phyloP scores from a whole-genome alignment of 2,329 filamentous ascomycete genomes.

The Stagonosporopsis cucurbitacearum region DNA sequence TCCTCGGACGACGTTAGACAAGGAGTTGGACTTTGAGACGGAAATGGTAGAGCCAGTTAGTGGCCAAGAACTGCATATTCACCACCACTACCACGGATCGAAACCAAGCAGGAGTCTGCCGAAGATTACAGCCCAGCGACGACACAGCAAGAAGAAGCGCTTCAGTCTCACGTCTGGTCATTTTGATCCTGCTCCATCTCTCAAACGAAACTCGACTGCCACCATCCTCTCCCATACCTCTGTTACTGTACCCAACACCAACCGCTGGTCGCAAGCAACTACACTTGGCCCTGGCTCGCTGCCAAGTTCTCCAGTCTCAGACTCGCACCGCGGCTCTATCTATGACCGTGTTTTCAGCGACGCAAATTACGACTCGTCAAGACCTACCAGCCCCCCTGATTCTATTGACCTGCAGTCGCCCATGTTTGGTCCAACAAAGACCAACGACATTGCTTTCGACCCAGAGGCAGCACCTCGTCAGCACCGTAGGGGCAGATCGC shows the following conservation, averaged over 20 bases:
- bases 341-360: slow-evolving; percentile 76
- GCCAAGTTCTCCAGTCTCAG: slow-evolving; percentile 81
- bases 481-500: slow-evolving; percentile 33
- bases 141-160: slow-evolving; percentile 71
- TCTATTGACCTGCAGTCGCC: slow-evolving; percentile 69
- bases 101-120: slow-evolving; percentile 50
- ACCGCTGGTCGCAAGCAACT: slow-evolving; percentile 72
- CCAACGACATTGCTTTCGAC: slow-evolving; percentile 30
- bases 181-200: slow-evolving; percentile 50
- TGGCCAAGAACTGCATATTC: slow-evolving; percentile 77
- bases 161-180: slow-evolving; percentile 65
- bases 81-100: slow-evolving; percentile 85
- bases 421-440: slow-evolving; percentile 58
- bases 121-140: slow-evolving; percentile 58
- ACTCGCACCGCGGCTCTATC: slow-evolving; percentile 71
- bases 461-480: slow-evolving; percentile 22
- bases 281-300: slow-evolving; percentile 72
- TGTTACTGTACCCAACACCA: slow-evolving; percentile 61
- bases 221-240: slow-evolving; percentile 69
- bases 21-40: slow-evolving; percentile 73
- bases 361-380: slow-evolving; percentile 67
- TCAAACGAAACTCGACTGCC: slow-evolving; percentile 57
- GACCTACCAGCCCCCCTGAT: slow-evolving; percentile 77
- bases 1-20: slow-evolving; percentile 63
- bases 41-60: slow-evolving; percentile 31